A percentile compares a stretch with the other conserved stretches of the same genome.
Conservation (phyloP, 2,329 filamentous ascomycete species). For the Celoporthe dispersa region DNA sequence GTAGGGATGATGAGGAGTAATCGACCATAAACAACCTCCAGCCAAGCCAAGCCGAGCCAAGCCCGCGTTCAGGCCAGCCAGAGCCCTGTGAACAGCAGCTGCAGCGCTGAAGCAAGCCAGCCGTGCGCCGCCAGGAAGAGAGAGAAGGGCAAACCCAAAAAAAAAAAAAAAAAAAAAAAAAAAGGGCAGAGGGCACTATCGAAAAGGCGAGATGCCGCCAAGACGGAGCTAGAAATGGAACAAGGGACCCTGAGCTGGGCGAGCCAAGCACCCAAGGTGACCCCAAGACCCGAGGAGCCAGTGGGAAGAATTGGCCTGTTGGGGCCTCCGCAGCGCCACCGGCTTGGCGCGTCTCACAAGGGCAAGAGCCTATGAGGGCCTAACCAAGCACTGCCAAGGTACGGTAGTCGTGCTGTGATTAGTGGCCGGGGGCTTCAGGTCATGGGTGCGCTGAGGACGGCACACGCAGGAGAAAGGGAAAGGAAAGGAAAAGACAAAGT, state of each 20-base stretch:
- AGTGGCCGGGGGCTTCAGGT: background rate
- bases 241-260: background rate
- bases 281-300: background rate
- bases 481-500: background rate
- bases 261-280: background rate
- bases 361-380: constrained; percentile 11
- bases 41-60: background rate
- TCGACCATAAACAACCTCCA: background rate
- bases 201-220: constrained; percentile 20
- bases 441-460: background rate
- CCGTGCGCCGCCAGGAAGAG: too few species aligned
- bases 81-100: background rate
- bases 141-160: too few species aligned
- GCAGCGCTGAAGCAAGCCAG: background rate
- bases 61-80: too few species aligned
- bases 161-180: too few species aligned
- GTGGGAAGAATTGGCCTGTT: constrained; percentile 3
- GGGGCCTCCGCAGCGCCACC: background rate
- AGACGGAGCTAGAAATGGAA: constrained; percentile 15
- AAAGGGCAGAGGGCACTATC: constrained; percentile 4
- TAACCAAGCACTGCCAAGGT: background rate
- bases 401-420: background rate
- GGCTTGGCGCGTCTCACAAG: constrained; percentile 29
- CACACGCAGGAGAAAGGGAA: too few species aligned
- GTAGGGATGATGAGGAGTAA: background rate